These are phyloP conservation scores for Ensete ventricosum DNA, from an alignment of 176 grass and related monocot genomes.

Conservation along the genomic window DNA sequence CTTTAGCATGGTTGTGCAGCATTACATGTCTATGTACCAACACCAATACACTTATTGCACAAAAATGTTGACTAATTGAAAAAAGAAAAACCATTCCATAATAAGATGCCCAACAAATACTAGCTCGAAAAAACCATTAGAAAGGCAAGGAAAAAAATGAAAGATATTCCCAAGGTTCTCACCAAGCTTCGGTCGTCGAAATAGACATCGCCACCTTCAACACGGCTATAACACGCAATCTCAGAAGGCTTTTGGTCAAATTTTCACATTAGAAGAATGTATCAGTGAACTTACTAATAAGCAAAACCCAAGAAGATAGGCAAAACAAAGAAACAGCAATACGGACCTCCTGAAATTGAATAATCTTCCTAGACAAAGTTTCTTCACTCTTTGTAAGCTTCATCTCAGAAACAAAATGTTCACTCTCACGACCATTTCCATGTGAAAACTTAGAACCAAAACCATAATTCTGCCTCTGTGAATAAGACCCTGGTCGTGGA, in stretches of 20 bases:
- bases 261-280: neutral
- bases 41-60: neutral
- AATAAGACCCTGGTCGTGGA: constrained; percentile 73
- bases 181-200: constrained; percentile 97
- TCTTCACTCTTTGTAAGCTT: constrained; percentile 98
- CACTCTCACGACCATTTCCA: constrained; percentile 66
- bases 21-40: neutral
- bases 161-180: constrained; percentile 15
- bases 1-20: neutral
- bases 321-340: constrained; percentile 14
- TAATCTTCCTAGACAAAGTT: constrained; percentile 84
- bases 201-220: constrained; percentile 69
- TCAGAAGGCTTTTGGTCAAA: constrained; percentile 57
- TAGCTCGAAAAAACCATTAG: neutral
- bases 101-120: neutral
- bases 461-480: constrained; percentile 51
- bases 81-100: neutral
- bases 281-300: neutral
- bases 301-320: neutral
- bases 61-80: neutral
- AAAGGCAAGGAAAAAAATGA: constrained; percentile 27
- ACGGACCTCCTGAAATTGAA: constrained; percentile 83
- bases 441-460: constrained; percentile 57
- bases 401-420: constrained; percentile 94
- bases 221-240: constrained; percentile 74